Percentiles rank a stretch among this genome's conserved stretches.
phyloP scores from a whole-genome alignment of 2,329 filamentous ascomycete species.

The Claviceps maximensis region DNA sequence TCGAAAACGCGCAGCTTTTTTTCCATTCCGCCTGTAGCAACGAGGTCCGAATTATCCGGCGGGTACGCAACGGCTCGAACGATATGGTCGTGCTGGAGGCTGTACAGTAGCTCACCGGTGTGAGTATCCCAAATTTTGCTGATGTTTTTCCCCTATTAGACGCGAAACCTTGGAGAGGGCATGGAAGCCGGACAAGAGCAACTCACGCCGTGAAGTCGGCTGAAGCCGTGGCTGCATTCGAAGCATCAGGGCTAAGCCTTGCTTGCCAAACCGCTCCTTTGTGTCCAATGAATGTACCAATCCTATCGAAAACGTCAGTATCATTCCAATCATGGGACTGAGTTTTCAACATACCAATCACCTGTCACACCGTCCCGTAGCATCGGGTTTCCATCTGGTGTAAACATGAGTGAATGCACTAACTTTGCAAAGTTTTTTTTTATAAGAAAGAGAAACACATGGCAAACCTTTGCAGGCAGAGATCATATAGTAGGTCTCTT shows the following conservation, averaged over 20 bases:
- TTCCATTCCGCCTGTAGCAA: slow-evolving; percentile 90
- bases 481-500: slow-evolving; percentile 80
- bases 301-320: slow-evolving; percentile 44
- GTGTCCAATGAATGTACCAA: slow-evolving; percentile 94
- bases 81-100: slow-evolving; percentile 86
- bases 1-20: slow-evolving; percentile 96
- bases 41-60: slow-evolving; percentile 63
- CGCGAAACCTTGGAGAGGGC: background rate
- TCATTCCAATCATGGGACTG: background rate
- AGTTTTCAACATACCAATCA: slow-evolving; percentile 52
- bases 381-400: slow-evolving; percentile 89
- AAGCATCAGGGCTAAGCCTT: slow-evolving; percentile 75
- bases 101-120: slow-evolving; percentile 77
- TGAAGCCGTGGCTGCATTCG: slow-evolving; percentile 80
- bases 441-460: background rate
- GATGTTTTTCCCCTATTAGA: slow-evolving; percentile 1
- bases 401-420: background rate
- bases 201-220: slow-evolving; percentile 88
- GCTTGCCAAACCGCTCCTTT: slow-evolving; percentile 98
- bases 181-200: slow-evolving; percentile 6
- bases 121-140: slow-evolving; percentile 97
- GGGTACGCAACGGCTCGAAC: slow-evolving; percentile 88
- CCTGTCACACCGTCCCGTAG: slow-evolving; percentile 90
- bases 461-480: slow-evolving; percentile 74
- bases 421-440: slow-evolving; percentile 13